Evolutionary conservation across 2,329 filamentous ascomycete genomes (phyloP).

Genomic region (Colletotrichum scovillei): DNA sequence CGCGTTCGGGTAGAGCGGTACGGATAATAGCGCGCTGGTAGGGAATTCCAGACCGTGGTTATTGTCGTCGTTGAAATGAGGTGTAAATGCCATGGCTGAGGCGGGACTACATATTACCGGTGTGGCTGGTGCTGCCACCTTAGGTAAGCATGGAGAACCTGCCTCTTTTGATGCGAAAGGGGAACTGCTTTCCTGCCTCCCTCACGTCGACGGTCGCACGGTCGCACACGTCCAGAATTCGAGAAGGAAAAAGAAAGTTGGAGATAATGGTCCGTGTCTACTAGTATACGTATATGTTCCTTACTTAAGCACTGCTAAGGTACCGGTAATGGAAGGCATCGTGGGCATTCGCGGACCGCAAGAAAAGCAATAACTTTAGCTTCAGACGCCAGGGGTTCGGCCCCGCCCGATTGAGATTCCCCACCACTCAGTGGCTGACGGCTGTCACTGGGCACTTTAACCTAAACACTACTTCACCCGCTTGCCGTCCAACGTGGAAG

Average conservation of each 20-base stretch:
- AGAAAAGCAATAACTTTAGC: background rate
- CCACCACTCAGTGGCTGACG: conserved; percentile 33
- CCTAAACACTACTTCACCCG: conserved; percentile 8
- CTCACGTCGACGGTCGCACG: too few relatives aligned
- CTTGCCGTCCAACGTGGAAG: background rate
- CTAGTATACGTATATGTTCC: too few relatives aligned
- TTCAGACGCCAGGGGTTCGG: background rate
- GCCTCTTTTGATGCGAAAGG: too few relatives aligned
- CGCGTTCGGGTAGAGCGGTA: background rate
- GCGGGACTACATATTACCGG: background rate
- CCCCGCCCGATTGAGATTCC: conserved; percentile 30
- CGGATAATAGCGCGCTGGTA: too few relatives aligned
- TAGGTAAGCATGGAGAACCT: background rate
- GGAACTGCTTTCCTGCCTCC: too few relatives aligned
- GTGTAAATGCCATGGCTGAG: background rate
- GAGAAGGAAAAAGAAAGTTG: background rate
- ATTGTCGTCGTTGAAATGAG: too few relatives aligned
- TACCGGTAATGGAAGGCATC: too few relatives aligned
- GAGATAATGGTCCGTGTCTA: background rate
- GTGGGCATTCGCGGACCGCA: too few relatives aligned
- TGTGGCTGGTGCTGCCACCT: background rate
- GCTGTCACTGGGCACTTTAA: conserved; percentile 23
- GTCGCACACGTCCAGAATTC: background rate
- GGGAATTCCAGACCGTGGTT: too few relatives aligned
- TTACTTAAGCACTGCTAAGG: background rate